phyloP scores from a whole-genome alignment of 2,329 filamentous ascomycete genomes.

The Escovopsis weberi region DNA sequence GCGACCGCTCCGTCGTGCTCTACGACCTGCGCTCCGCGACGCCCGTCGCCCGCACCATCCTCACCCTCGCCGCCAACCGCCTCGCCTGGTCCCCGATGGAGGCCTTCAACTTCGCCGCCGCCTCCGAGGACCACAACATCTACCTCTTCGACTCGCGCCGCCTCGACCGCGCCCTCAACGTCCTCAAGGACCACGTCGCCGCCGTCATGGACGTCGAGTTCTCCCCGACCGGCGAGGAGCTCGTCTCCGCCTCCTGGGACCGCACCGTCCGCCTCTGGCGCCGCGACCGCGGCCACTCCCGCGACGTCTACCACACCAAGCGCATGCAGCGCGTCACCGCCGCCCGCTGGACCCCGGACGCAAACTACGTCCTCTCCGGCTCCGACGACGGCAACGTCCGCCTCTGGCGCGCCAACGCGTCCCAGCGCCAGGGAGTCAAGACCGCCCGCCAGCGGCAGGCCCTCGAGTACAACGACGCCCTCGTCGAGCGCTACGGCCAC shows the following conservation, averaged over 20 bases:
- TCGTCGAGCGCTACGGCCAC: constrained; percentile 74
- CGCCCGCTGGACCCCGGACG: constrained; percentile 73
- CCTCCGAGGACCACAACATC: constrained; percentile 87
- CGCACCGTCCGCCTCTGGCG: constrained; percentile 79
- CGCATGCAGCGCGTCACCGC: constrained; percentile 93
- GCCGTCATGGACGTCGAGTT: constrained; percentile 97
- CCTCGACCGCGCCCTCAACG: constrained; percentile 73
- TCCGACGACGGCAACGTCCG: constrained; percentile 84
- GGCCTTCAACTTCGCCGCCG: constrained; percentile 86
- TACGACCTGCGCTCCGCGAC: constrained; percentile 84
- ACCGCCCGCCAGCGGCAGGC: constrained; percentile 72
- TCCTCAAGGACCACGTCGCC: constrained; percentile 75
- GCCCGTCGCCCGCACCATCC: constrained; percentile 64
- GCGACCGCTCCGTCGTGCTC: constrained; percentile 73
- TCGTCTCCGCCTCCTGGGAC: constrained; percentile 77
- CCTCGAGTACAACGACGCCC: constrained; percentile 78
- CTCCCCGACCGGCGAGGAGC: constrained; percentile 83
- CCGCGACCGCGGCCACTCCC: constrained; percentile 63
- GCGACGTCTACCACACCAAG: constrained; percentile 95
- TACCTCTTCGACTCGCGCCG: constrained; percentile 86
- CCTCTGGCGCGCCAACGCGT: constrained; percentile 81
- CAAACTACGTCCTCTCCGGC: constrained; percentile 77
- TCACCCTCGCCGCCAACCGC: constrained; percentile 71
- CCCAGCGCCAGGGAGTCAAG: constrained; percentile 70
- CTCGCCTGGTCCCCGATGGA: constrained; percentile 95